phyloP scores from a whole-genome alignment of 768 basidiomycete species.

The Phallus indusiatus region DNA sequence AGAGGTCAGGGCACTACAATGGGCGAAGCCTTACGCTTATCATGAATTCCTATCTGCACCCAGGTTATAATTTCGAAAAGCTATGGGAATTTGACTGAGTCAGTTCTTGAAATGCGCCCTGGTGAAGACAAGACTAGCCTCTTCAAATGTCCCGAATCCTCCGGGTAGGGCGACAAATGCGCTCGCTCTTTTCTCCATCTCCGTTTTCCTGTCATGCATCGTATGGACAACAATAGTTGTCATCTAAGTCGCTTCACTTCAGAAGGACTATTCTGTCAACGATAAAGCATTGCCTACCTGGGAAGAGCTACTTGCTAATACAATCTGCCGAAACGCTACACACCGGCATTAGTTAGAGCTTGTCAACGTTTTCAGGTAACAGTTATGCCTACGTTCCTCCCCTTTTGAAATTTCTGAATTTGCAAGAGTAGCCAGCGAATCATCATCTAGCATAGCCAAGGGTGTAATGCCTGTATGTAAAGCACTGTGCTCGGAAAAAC shows the following conservation, averaged over 20 bases:
- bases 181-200: conserved; percentile 74
- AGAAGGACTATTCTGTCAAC: conserved; percentile 8
- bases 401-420: conserved; percentile 16
- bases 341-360: conserved; percentile 18
- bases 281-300: neutral
- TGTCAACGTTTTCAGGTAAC: conserved; percentile 10
- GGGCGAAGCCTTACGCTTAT: conserved; percentile 65
- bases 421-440: conserved; percentile 51
- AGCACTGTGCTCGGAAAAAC: neutral
- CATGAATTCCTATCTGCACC: conserved; percentile 85
- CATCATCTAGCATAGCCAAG: conserved; percentile 59
- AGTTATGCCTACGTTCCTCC: neutral
- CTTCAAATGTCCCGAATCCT: conserved; percentile 93
- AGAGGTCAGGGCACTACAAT: too few relatives aligned
- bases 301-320: conserved; percentile 14
- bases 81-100: conserved; percentile 26
- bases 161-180: conserved; percentile 92
- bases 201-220: conserved; percentile 85
- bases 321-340: conserved; percentile 26
- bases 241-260: neutral
- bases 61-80: conserved; percentile 87
- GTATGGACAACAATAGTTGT: conserved; percentile 52
- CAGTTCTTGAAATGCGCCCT: too few relatives aligned
- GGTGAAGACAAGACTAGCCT: conserved; percentile 47
- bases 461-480: conserved; percentile 56